Evolutionary conservation across 441 rosid genomes (phyloP).

Genomic region (Populus hybrid): DNA sequence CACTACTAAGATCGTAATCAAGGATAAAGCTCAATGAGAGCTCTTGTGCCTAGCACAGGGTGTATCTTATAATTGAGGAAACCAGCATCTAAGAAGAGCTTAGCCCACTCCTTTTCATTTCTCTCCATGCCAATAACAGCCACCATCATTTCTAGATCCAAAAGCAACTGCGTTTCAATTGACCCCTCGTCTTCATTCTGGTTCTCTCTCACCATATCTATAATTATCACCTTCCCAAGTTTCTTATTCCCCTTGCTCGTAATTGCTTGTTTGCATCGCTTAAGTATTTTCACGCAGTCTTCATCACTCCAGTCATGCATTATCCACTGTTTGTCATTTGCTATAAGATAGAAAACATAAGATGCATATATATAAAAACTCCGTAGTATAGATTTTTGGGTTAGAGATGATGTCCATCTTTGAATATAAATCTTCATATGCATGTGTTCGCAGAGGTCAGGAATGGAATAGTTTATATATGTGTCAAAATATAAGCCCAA

Average conservation of each 20-base stretch:
- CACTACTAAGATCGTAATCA: background rate
- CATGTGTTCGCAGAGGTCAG: no score
- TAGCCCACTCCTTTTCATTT: slow-evolving; percentile 24
- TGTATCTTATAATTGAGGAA: slow-evolving; percentile 18
- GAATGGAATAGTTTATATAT: no score
- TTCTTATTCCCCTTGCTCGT: background rate
- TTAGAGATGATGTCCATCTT: no score
- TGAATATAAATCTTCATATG: no score
- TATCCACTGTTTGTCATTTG: no score
- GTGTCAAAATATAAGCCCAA: no score
- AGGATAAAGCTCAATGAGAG: slow-evolving; percentile 33
- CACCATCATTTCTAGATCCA: slow-evolving; percentile 19
- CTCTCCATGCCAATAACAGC: slow-evolving; percentile 7
- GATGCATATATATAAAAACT: no score
- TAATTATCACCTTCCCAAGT: slow-evolving; percentile 25
- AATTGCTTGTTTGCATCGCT: no score
- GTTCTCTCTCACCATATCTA: background rate
- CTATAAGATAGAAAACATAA: no score
- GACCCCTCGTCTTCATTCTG: background rate
- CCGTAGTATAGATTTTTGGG: no score
- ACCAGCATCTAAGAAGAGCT: slow-evolving; percentile 24
- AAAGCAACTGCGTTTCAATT: slow-evolving; percentile 12
- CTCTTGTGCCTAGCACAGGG: slow-evolving; percentile 21
- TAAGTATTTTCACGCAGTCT: no score
- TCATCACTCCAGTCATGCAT: no score